phyloP scores from a whole-genome alignment of 2,329 filamentous ascomycete genomes.

The Fusarium sp. region DNA sequence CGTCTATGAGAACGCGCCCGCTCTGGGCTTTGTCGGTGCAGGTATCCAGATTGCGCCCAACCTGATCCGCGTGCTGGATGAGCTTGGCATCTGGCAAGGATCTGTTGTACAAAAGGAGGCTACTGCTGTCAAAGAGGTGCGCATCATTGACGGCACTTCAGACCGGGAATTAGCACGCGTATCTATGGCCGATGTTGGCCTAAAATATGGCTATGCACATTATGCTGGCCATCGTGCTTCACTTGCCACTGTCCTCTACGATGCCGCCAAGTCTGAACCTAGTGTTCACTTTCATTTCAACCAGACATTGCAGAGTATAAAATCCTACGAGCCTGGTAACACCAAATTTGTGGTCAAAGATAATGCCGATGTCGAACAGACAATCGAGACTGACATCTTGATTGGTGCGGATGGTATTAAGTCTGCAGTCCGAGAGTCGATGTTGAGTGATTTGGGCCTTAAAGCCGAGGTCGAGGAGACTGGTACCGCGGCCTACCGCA shows the following conservation, averaged over 20 bases:
- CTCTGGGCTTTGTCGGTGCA: constrained; percentile 84
- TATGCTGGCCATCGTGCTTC: constrained; percentile 84
- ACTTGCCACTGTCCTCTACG: constrained; percentile 76
- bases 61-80: constrained; percentile 84
- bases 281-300: too few species aligned
- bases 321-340: constrained; percentile 64
- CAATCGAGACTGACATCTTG: too few species aligned
- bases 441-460: too few species aligned
- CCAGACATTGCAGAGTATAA: too few species aligned
- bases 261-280: constrained; percentile 78
- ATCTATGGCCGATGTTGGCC: constrained; percentile 73
- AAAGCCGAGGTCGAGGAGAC: too few species aligned
- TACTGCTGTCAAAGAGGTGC: constrained; percentile 77
- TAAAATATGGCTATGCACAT: constrained; percentile 80
- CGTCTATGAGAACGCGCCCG: constrained; percentile 79
- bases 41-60: constrained; percentile 88
- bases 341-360: constrained; percentile 70
- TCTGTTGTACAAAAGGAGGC: constrained; percentile 78
- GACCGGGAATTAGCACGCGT: constrained; percentile 79
- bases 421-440: constrained; percentile 58
- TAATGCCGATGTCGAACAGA: too few species aligned
- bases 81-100: too few species aligned
- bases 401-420: constrained; percentile 70
- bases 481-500: constrained; percentile 66
- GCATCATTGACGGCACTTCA: constrained; percentile 77